Conservation (phyloP, 164 flowering plant genomes). For the Sextonia rubra region DNA sequence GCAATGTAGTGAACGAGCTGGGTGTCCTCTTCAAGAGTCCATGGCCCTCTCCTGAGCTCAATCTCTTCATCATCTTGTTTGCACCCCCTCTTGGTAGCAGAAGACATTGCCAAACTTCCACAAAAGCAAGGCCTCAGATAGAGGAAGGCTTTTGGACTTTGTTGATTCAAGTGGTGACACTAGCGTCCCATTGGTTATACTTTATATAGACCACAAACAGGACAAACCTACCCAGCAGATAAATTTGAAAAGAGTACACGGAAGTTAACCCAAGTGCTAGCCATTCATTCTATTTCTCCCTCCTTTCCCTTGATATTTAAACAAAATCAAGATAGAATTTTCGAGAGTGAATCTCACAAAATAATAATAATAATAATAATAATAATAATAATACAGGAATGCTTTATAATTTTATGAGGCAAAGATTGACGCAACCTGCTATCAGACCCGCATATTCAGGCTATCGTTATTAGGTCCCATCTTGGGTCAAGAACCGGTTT, state of each 20-base stretch:
- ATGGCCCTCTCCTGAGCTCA: constrained; percentile 82
- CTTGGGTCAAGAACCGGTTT: too few species aligned
- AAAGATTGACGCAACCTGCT: too few species aligned
- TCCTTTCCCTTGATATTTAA: neutral
- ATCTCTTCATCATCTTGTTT: constrained; percentile 22
- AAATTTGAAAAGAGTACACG: neutral
- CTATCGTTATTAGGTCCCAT: too few species aligned
- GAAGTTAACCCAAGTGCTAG: neutral
- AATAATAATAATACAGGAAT: too few species aligned
- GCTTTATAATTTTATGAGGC: too few species aligned
- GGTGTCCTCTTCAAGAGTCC: constrained; percentile 85
- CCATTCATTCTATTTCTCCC: neutral
- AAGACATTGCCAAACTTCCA: constrained; percentile 18
- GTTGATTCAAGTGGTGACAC: neutral
- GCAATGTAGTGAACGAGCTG: constrained; percentile 51
- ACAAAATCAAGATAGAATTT: neutral
- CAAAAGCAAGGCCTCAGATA: neutral
- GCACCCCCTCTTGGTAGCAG: constrained; percentile 9
- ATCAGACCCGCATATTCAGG: too few species aligned
- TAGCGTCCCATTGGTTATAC: neutral
- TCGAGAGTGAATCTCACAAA: too few species aligned
- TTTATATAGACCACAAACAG: neutral
- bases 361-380: too few species aligned
- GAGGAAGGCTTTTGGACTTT: neutral
- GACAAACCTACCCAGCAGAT: neutral